A percentile compares a stretch with the other conserved stretches of the same genome.
phyloP scores from a whole-genome alignment of 2,329 filamentous ascomycete species.

The Pseudogymnoascus sp. region DNA sequence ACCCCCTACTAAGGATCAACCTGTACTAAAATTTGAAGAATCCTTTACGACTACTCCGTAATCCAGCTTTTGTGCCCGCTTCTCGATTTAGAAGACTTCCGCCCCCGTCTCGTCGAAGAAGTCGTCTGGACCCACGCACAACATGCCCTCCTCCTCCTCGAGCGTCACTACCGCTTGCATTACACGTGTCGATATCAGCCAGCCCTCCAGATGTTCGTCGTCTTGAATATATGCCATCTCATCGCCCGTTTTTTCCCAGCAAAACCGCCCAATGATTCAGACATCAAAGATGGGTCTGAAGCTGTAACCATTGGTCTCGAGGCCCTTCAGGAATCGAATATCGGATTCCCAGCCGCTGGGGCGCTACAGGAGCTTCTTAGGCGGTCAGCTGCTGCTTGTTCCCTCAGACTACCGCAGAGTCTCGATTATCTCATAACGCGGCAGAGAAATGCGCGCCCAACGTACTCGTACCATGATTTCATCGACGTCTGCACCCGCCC shows the following conservation, averaged over 20 bases:
- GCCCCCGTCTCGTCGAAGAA: conserved; percentile 20
- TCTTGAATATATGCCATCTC: conserved; percentile 27
- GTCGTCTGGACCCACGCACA: conserved; percentile 27
- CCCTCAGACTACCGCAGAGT: conserved; percentile 20
- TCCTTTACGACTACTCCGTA: conserved; percentile 25
- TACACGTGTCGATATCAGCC: conserved; percentile 29
- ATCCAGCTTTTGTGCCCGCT: conserved; percentile 28
- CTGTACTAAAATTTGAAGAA: conserved; percentile 21
- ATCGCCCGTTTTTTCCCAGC: conserved; percentile 26
- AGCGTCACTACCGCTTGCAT: conserved; percentile 22
- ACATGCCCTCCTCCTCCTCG: conserved; percentile 26
- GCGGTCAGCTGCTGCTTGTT: conserved; percentile 20
- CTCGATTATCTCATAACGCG: conserved; percentile 15
- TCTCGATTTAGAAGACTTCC: conserved; percentile 24
- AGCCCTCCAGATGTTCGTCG: conserved; percentile 28
- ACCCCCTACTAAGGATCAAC: neutral
- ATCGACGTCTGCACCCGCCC: conserved; percentile 27
- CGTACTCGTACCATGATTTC: conserved; percentile 22
- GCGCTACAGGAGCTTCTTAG: conserved; percentile 28
- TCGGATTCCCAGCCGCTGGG: conserved; percentile 26
- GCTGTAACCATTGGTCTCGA: conserved; percentile 26
- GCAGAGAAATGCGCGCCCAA: neutral
- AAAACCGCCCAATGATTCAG: conserved; percentile 14
- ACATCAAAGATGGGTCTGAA: conserved; percentile 21
- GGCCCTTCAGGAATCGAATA: conserved; percentile 22